These are phyloP conservation scores for Cadophora sp. DNA, from an alignment of 2,329 filamentous ascomycete genomes.

Conservation along the genomic window DNA sequence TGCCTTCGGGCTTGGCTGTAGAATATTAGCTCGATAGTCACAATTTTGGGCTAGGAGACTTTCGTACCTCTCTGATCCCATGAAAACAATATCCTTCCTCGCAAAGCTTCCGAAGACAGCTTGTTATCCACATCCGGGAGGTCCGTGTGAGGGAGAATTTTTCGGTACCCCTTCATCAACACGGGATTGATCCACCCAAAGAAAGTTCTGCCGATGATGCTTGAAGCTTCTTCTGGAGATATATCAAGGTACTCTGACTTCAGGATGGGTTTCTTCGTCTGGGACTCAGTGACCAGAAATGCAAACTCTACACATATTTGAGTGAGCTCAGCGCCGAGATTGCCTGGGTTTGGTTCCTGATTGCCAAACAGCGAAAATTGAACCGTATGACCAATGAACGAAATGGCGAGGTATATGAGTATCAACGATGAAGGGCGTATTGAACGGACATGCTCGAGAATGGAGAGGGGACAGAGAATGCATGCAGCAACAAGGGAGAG, in stretches of 20 bases:
- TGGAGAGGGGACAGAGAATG: background rate
- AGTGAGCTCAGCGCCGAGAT: background rate
- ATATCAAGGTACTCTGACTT: background rate
- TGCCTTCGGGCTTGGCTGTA: background rate
- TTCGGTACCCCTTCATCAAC: background rate
- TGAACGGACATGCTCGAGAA: background rate
- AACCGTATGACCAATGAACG: background rate
- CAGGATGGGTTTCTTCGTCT: background rate
- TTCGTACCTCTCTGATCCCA: background rate
- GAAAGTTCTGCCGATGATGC: background rate
- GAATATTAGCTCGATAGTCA: background rate
- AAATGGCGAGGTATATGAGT: background rate
- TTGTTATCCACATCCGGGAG: background rate
- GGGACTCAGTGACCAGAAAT: background rate
- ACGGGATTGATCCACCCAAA: background rate
- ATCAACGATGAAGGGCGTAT: background rate
- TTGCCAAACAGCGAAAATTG: background rate
- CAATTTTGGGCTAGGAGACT: background rate
- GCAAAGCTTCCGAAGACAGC: background rate
- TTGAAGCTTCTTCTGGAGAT: background rate
- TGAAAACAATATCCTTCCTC: background rate
- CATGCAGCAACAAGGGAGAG: background rate
- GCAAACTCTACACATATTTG: background rate
- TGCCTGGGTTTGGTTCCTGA: background rate
- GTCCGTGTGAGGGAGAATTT: background rate